Evolutionary conservation across 2,329 filamentous ascomycete genomes (phyloP).

Genomic region (Cladobotryum protrusum): DNA sequence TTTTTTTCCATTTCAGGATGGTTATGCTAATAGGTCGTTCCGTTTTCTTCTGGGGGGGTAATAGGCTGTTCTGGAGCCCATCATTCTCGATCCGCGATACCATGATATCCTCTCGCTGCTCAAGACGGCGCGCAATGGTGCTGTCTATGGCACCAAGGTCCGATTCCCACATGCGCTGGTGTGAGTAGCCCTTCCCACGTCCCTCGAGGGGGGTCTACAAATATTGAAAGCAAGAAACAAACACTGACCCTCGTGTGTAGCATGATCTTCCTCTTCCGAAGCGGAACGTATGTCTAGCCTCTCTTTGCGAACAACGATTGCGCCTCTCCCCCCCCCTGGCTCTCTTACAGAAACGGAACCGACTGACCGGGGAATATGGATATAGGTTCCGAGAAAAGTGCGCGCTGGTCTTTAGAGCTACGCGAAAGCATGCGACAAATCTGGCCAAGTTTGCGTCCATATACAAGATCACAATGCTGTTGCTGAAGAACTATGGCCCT

Average conservation of each 20-base stretch:
- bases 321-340: not conserved
- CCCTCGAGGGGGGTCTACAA: not conserved
- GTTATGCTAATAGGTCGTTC: not conserved
- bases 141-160: constrained; percentile 95
- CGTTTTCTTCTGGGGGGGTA: not conserved
- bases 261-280: constrained; percentile 96
- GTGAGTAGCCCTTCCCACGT: constrained; percentile 30
- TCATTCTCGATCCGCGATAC: constrained; percentile 77
- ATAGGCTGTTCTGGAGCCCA: constrained; percentile 64
- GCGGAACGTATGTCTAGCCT: constrained; percentile 60
- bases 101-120: constrained; percentile 78
- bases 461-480: constrained; percentile 79
- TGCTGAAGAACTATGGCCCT: constrained; percentile 57
- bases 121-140: constrained; percentile 93
- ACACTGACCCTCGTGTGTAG: constrained; percentile 35
- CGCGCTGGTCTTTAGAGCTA: constrained; percentile 74
- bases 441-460: constrained; percentile 84
- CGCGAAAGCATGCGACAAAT: constrained; percentile 83
- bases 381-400: constrained; percentile 66
- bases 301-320: not conserved
- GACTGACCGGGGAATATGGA: not conserved
- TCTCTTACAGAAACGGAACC: not conserved
- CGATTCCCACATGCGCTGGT: constrained; percentile 97
- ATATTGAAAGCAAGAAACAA: too few relatives aligned
- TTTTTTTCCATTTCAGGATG: not conserved